A percentile compares a stretch with the other conserved stretches of the same genome.
phyloP scores from a whole-genome alignment of 2,329 filamentous ascomycete genomes.

The Fusarium sp. region DNA sequence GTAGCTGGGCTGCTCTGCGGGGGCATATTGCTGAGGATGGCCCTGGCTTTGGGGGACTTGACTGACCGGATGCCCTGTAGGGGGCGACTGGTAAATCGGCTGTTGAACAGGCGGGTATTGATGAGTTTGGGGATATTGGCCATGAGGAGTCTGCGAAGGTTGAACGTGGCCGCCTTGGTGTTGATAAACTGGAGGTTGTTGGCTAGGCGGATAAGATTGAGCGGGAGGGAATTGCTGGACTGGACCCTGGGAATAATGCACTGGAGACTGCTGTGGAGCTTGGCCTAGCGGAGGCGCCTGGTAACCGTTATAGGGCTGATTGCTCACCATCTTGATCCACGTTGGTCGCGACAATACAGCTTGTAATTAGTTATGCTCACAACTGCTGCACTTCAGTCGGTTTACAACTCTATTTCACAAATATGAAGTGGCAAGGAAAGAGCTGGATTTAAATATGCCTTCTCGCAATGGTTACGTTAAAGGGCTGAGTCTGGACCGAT shows the following conservation, averaged over 20 bases:
- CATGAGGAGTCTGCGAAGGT: not conserved
- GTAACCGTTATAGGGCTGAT: slow-evolving; percentile 17
- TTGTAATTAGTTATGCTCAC: too few species aligned
- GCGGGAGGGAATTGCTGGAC: not conserved
- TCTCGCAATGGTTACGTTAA: not conserved
- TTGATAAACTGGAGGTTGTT: not conserved
- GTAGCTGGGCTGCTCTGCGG: not conserved
- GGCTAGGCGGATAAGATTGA: not conserved
- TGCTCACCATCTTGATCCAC: slow-evolving; percentile 15
- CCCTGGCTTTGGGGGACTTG: not conserved
- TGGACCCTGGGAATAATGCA: not conserved
- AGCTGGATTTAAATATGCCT: slow-evolving; percentile 11
- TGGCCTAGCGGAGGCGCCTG: slow-evolving; percentile 5
- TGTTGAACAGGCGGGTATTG: not conserved
- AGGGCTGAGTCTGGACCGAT: slow-evolving; percentile 31
- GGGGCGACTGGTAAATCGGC: not conserved
- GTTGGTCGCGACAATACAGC: not conserved
- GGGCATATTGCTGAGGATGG: slow-evolving; percentile 13
- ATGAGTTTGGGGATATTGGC: not conserved
- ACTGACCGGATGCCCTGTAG: not conserved
- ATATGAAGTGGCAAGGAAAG: not conserved
- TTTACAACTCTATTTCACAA: not conserved
- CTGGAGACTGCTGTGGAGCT: not conserved
- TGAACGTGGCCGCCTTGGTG: not conserved
- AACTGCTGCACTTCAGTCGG: not conserved